Evolutionary conservation across 2,329 filamentous ascomycete species (phyloP).

Genomic region (Zopfia rhizophila): DNA sequence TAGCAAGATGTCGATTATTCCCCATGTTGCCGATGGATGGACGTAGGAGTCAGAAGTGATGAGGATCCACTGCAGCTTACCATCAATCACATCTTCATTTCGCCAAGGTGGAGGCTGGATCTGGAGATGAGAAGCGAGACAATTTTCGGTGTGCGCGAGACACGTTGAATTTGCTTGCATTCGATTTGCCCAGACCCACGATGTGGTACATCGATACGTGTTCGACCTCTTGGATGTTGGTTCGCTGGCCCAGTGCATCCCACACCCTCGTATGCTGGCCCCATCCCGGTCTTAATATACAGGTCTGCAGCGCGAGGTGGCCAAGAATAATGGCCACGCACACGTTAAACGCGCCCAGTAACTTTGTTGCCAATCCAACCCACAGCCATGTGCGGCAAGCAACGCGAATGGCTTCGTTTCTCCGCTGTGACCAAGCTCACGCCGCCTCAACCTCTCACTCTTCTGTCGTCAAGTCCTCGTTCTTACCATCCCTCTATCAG

Average conservation of each 20-base stretch:
- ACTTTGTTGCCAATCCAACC: neutral
- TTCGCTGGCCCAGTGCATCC: no score
- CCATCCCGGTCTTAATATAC: constrained; percentile 22
- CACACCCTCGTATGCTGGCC: constrained; percentile 10
- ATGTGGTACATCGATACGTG: constrained; percentile 8
- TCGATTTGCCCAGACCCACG: constrained; percentile 3
- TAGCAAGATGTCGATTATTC: no score
- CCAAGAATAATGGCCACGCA: constrained; percentile 16
- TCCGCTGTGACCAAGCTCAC: constrained; percentile 1
- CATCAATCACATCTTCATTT: no score
- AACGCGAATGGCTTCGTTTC: constrained; percentile 18
- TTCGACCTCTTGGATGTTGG: constrained; percentile 1
- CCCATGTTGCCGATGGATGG: no score
- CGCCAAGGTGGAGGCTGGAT: no score
- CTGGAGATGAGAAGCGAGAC: no score
- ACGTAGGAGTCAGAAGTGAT: constrained; percentile 1
- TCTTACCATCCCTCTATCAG: neutral
- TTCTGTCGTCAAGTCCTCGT: neutral
- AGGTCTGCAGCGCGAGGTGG: neutral
- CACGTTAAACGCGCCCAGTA: constrained; percentile 5
- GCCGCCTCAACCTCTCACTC: neutral
- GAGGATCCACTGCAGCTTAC: no score
- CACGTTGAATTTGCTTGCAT: constrained; percentile 9
- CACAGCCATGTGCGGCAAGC: constrained; percentile 4
- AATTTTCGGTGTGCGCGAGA: constrained; percentile 23